Evolutionary conservation across 345 rosid species (phyloP).

Genomic region (Boechera retrofracta): DNA sequence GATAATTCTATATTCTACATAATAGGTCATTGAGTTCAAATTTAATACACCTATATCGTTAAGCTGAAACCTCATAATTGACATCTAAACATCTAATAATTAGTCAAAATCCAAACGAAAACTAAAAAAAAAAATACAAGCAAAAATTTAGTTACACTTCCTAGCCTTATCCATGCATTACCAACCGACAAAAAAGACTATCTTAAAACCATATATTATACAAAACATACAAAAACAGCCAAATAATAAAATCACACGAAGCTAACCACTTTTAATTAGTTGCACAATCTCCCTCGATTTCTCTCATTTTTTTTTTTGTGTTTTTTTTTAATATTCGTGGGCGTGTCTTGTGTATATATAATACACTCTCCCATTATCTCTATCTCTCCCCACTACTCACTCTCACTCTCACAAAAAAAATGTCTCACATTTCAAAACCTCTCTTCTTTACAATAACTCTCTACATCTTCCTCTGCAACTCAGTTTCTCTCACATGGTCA

Average conservation of each 20-base stretch:
- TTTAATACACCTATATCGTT: slow-evolving; percentile 6
- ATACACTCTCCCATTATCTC: background rate
- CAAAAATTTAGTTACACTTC: background rate
- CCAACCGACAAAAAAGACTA: slow-evolving; percentile 40
- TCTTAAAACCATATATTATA: slow-evolving; percentile 17
- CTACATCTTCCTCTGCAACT: slow-evolving; percentile 21
- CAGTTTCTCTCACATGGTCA: background rate
- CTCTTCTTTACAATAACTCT: slow-evolving; percentile 31
- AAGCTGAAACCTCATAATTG: slow-evolving; percentile 23
- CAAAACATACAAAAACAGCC: slow-evolving; percentile 8
- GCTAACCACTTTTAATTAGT: slow-evolving; percentile 42
- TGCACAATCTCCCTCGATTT: slow-evolving; percentile 25
- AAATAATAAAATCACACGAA: background rate
- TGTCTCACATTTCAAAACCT: slow-evolving; percentile 31
- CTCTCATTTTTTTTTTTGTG: background rate
- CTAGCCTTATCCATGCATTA: slow-evolving; percentile 35
- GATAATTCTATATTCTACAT: background rate
- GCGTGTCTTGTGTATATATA: slow-evolving; percentile 19
- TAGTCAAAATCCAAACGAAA: background rate
- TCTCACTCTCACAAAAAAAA: slow-evolving; percentile 24
- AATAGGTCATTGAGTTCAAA: background rate
- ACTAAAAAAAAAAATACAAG: background rate
- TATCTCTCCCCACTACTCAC: slow-evolving; percentile 1
- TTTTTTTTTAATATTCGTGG: background rate
- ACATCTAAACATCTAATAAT: slow-evolving; percentile 15